Evolutionary conservation across 768 basidiomycete genomes (phyloP), one percentile per base, ranked within the genome.

Genomic region (Sarcodon aspratus): DNA sequence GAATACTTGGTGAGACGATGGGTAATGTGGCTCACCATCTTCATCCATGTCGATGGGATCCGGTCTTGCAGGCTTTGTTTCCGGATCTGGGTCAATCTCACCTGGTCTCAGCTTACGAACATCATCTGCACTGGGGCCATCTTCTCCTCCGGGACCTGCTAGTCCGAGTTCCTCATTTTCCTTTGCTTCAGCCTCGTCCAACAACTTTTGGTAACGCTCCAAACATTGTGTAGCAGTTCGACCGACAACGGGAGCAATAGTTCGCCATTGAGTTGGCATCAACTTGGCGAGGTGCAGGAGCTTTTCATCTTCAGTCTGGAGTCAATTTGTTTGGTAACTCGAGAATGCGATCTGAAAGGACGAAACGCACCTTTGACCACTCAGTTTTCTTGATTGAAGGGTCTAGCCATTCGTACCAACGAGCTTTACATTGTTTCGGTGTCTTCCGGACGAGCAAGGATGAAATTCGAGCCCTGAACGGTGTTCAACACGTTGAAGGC

Each of bases 21-120:
- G 13, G 34, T 5, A 5, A 10, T 2, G 6, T 3, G 2, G 68
- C 77, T 50, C 54, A 85, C 90, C 94, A 61, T 98, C 96, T 68
- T 99, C 96, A 62, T 99, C 96, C 96, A 99, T 99, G 68, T 99
- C 96, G 57, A 98, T 97, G 6, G 96, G 96, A 69, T 99, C 96
- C 6, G 96, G 96, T 27, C 96, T 79, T 9, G 96, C 96, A 44
- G 96, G 92, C 61, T 97, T 94, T 9, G 94, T 96, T 67, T 99
- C 96, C 11, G 96, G 96, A 68, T 99, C 94, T 6, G 95, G 94
- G 65, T 99, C 96, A 51, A 99, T 95, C 68, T 98, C 96, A 40
- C 96, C 96, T 7, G 96, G 92, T 45, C 92, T 74, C 52, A 99
- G 69, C 52, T 81, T 75, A 48, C 95, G 74, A 36, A 95, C 80